Evolutionary conservation across 192 early-diverging fungal species (phyloP).

Genomic region (Umbelopsis sp.): DNA sequence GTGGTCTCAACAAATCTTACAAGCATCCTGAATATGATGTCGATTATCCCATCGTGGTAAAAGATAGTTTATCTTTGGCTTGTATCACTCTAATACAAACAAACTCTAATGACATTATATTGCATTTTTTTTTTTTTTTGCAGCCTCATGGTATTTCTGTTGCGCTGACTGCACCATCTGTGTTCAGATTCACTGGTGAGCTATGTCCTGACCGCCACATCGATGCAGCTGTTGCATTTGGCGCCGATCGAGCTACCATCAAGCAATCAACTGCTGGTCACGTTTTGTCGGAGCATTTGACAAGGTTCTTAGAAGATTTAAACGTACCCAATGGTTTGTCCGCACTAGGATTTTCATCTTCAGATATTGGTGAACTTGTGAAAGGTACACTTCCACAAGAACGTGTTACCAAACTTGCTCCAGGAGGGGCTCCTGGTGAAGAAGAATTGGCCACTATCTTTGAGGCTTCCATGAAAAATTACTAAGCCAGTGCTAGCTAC

Average conservation of each 20-base stretch:
- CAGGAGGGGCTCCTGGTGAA: slow-evolving; percentile 57
- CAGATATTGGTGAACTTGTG: slow-evolving; percentile 73
- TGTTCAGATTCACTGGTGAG: slow-evolving; percentile 82
- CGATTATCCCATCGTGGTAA: slow-evolving; percentile 71
- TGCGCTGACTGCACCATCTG: slow-evolving; percentile 88
- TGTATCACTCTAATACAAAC: slow-evolving; percentile 21
- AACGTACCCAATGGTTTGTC: slow-evolving; percentile 84
- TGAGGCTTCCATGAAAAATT: slow-evolving; percentile 62
- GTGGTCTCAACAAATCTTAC: slow-evolving; percentile 82
- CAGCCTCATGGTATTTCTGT: slow-evolving; percentile 77
- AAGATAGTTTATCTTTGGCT: slow-evolving; percentile 24
- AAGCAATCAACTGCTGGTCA: slow-evolving; percentile 73
- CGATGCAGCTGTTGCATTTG: slow-evolving; percentile 78
- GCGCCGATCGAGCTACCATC: slow-evolving; percentile 65
- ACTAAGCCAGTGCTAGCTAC: slow-evolving; percentile 28
- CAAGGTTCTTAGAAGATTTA: slow-evolving; percentile 72
- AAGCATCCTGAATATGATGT: slow-evolving; percentile 79
- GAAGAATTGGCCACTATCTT: slow-evolving; percentile 70
- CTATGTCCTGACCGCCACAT: slow-evolving; percentile 86
- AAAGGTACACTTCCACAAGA: slow-evolving; percentile 90
- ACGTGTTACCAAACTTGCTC: slow-evolving; percentile 91
- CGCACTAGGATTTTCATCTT: slow-evolving; percentile 73
- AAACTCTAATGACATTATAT: neutral
- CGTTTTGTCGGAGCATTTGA: slow-evolving; percentile 74
- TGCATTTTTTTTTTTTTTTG: neutral